phyloP scores from a whole-genome alignment of 257 asterid species.

The Solanum chmielewskii region DNA sequence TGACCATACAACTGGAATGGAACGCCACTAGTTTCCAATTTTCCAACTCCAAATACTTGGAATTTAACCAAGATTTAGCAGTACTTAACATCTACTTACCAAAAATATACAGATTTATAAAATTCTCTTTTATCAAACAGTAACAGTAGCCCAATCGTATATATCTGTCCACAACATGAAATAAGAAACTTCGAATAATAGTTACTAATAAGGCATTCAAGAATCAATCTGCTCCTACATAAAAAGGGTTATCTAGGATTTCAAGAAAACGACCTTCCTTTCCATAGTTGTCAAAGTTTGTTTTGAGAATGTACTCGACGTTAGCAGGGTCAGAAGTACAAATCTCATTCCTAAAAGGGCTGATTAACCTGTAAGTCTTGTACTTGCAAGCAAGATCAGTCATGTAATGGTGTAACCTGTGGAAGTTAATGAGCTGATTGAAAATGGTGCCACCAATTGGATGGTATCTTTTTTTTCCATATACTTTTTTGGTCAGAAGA shows the following conservation, averaged over 20 bases:
- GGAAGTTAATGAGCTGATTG: slow-evolving; percentile 45
- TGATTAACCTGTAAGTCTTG: slow-evolving; percentile 45
- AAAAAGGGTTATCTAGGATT: not conserved
- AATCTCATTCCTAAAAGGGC: slow-evolving; percentile 41
- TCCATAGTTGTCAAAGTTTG: slow-evolving; percentile 52
- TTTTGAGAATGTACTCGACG: slow-evolving; percentile 56
- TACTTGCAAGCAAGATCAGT: slow-evolving; percentile 44
- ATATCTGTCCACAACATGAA: not conserved
- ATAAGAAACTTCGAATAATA: not conserved
- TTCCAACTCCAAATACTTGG: not conserved
- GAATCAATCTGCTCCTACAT: not conserved
- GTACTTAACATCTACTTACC: not conserved
- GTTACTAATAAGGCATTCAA: not conserved
- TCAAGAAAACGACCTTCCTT: slow-evolving; percentile 24
- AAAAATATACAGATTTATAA: not conserved
- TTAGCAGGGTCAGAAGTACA: slow-evolving; percentile 53
- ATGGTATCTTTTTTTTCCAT: slow-evolving; percentile 30
- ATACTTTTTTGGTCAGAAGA: slow-evolving; percentile 3
- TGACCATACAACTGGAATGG: not conserved
- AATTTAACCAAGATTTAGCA: not conserved
- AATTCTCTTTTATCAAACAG: not conserved
- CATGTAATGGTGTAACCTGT: slow-evolving; percentile 58
- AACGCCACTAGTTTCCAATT: not conserved
- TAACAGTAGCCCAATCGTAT: not conserved
- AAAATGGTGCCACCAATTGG: slow-evolving; percentile 54